phyloP scores from a whole-genome alignment of 1,284 basidiomycete species.

The Sanghuangporus weigelae region DNA sequence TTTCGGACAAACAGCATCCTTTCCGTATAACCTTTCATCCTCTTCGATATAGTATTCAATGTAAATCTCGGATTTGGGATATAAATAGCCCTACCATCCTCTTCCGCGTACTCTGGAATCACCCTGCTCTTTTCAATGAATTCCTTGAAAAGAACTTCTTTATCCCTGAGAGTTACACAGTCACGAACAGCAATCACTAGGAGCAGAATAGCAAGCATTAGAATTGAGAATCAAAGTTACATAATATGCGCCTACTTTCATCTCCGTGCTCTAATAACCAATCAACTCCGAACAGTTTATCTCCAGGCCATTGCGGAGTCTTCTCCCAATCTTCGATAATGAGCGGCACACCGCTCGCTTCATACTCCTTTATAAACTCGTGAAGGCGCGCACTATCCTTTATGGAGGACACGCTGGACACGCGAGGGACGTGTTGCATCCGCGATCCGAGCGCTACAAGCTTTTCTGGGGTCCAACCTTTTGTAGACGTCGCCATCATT shows the following conservation, averaged over 20 bases:
- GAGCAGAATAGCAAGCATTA: background rate
- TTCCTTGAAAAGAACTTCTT: conserved; percentile 23
- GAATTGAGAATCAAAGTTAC: background rate
- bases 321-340: conserved; percentile 57
- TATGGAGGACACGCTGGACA: conserved; percentile 38
- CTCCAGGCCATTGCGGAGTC: conserved; percentile 44
- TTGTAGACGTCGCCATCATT: conserved; percentile 34
- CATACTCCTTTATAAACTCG: conserved; percentile 37
- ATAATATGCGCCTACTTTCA: conserved; percentile 20
- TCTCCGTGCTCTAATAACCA: conserved; percentile 37
- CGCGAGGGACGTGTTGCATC: conserved; percentile 40
- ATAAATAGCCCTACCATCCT: conserved; percentile 20
- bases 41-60: conserved; percentile 36
- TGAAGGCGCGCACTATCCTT: conserved; percentile 17
- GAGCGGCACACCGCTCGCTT: conserved; percentile 48
- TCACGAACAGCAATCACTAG: conserved; percentile 28
- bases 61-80: background rate
- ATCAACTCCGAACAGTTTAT: conserved; percentile 45
- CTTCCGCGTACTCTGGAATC: conserved; percentile 8
- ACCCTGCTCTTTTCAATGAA: conserved; percentile 24
- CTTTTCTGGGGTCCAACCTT: conserved; percentile 44
- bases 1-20: conserved; percentile 62
- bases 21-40: conserved; percentile 58
- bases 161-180: conserved; percentile 26
- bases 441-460: conserved; percentile 34